Conservation (phyloP, 768 basidiomycete species). For the Boletus sp. region DNA sequence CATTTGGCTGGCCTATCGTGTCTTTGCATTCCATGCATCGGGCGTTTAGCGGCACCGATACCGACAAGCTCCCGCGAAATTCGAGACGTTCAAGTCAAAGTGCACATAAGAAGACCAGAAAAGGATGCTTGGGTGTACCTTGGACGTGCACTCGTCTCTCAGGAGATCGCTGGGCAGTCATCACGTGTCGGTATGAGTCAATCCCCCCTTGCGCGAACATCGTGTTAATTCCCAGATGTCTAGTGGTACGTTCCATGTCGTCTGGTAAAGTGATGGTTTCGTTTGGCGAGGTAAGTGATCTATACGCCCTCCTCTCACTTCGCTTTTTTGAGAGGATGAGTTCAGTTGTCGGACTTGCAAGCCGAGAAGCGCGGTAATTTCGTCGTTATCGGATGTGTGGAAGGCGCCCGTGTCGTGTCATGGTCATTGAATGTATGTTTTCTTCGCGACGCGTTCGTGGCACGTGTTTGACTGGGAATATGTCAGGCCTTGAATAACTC, state of each 20-base stretch:
- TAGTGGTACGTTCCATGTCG: slow-evolving; percentile 44
- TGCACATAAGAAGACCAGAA: slow-evolving; percentile 77
- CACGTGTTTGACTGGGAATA: slow-evolving; percentile 10
- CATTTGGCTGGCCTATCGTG: not conserved
- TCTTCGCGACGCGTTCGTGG: slow-evolving; percentile 1
- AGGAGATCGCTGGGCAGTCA: slow-evolving; percentile 71
- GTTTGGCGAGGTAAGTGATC: slow-evolving; percentile 61
- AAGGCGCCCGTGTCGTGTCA: slow-evolving; percentile 69
- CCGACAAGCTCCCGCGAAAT: slow-evolving; percentile 48
- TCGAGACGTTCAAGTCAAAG: slow-evolving; percentile 79
- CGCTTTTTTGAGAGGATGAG: not conserved
- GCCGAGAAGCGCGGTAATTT: slow-evolving; percentile 88
- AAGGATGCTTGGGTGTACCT: slow-evolving; percentile 80
- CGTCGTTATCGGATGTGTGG: slow-evolving; percentile 77
- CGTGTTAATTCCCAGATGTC: slow-evolving; percentile 6
- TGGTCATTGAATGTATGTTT: slow-evolving; percentile 77
- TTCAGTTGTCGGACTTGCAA: slow-evolving; percentile 65
- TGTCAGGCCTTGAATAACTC: slow-evolving; percentile 74
- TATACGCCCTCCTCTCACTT: not conserved
- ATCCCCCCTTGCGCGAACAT: not conserved
- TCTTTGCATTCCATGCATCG: not conserved
- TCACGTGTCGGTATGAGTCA: slow-evolving; percentile 70
- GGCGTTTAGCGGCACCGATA: slow-evolving; percentile 21
- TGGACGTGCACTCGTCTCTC: slow-evolving; percentile 71
- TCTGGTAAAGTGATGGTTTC: slow-evolving; percentile 66